phyloP scores from a whole-genome alignment of 2,329 filamentous ascomycete species.

The Setomelanomma holmii region DNA sequence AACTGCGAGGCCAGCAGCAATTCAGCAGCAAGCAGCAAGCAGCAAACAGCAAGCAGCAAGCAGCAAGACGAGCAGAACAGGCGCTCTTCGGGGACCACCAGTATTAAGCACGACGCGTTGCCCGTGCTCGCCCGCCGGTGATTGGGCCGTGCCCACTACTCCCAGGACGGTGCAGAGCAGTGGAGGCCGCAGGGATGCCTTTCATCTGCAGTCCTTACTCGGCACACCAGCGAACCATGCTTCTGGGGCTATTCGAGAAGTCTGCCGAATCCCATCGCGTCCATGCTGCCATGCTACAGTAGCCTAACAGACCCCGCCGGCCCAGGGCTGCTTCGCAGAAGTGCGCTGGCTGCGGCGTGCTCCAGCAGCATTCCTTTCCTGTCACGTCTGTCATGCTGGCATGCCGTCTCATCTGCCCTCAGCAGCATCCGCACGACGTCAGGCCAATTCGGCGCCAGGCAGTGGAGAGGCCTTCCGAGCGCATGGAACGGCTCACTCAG shows the following conservation, averaged over 20 bases:
- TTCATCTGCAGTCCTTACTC: constrained; percentile 39
- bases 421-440: too few relatives aligned
- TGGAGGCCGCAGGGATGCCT: constrained; percentile 25
- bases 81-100: constrained; percentile 33
- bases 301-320: neutral
- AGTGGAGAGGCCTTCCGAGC: constrained; percentile 23
- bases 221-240: constrained; percentile 29
- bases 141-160: constrained; percentile 29
- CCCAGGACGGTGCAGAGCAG: constrained; percentile 31
- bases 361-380: neutral
- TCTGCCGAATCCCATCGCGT: constrained; percentile 28
- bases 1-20: neutral
- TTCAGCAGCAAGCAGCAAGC: constrained; percentile 12
- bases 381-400: neutral
- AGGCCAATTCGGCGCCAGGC: too few relatives aligned
- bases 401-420: neutral
- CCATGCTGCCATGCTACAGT: constrained; percentile 3
- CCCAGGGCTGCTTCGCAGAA: neutral
- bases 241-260: constrained; percentile 32
- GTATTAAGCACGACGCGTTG: constrained; percentile 38
- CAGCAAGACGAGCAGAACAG: constrained; percentile 23
- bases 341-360: neutral
- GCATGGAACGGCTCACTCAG: constrained; percentile 31
- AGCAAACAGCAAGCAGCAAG: constrained; percentile 18
- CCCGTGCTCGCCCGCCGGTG: constrained; percentile 24